Evolutionary conservation across 78 protist genomes (phyloP).

Genomic region (Emiliania huxleyi): DNA sequence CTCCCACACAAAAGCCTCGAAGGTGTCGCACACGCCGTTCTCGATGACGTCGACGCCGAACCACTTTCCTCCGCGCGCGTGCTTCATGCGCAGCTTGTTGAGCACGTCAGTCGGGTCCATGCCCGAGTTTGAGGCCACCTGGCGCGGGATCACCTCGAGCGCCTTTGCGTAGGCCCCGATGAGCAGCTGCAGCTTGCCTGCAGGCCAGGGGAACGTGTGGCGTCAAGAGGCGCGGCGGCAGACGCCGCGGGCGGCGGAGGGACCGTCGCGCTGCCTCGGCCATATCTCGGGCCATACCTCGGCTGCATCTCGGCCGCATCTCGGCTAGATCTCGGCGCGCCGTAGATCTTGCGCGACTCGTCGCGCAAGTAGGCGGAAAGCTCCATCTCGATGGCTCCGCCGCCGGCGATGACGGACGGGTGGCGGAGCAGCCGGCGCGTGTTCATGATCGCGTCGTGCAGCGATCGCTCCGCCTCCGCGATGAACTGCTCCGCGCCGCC

Average conservation of each 20-base stretch:
- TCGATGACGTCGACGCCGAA: slow-evolving; percentile 39
- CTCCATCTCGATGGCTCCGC: slow-evolving; percentile 99
- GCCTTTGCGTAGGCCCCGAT: slow-evolving; percentile 95
- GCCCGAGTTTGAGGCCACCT: slow-evolving; percentile 79
- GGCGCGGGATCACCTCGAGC: slow-evolving; percentile 88
- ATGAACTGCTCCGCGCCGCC: slow-evolving; percentile 98
- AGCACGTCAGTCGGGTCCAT: slow-evolving; percentile 96
- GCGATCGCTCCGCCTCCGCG: slow-evolving; percentile 89
- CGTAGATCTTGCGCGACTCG: slow-evolving; percentile 73
- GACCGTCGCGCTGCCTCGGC: neutral
- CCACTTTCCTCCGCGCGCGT: slow-evolving; percentile 61
- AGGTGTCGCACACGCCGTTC: slow-evolving; percentile 83
- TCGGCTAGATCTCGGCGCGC: no score
- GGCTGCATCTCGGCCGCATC: no score
- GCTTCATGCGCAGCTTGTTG: slow-evolving; percentile 94
- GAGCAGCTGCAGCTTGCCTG: slow-evolving; percentile 93
- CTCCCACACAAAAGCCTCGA: slow-evolving; percentile 95
- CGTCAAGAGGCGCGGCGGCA: neutral
- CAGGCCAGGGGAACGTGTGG: no score
- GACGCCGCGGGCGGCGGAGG: neutral
- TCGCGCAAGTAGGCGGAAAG: slow-evolving; percentile 83
- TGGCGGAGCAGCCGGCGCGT: slow-evolving; percentile 85
- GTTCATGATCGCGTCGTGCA: slow-evolving; percentile 98
- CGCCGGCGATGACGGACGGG: slow-evolving; percentile 87
- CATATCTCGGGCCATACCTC: no score